A percentile compares a stretch with the other conserved stretches of the same genome.
Conservation (phyloP, 1,139 yeast genomes). For the Suhomyces maxii region DNA sequence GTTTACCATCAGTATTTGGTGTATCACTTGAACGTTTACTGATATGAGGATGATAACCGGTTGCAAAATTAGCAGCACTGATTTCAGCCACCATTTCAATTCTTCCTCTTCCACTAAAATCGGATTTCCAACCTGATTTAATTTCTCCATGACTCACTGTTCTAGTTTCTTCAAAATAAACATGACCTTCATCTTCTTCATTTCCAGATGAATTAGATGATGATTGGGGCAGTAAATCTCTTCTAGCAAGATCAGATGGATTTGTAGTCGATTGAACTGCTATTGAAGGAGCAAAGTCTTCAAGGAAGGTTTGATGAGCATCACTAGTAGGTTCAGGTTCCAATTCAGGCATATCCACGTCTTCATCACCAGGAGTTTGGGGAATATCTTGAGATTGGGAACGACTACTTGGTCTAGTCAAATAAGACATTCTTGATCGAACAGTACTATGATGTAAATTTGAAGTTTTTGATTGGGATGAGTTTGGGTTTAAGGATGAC, state of each 20-base stretch:
- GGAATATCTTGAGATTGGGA: constrained; percentile 4
- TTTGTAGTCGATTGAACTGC: constrained; percentile 25
- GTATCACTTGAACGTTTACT: constrained; percentile 30
- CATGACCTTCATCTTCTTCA: constrained; percentile 26
- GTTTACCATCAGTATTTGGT: constrained; percentile 22
- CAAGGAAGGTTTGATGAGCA: constrained; percentile 9
- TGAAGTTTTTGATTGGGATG: constrained; percentile 13
- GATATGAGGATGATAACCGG: constrained; percentile 48
- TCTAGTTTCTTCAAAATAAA: constrained; percentile 70
- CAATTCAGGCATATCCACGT: constrained; percentile 1
- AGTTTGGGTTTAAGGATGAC: constrained; percentile 12
- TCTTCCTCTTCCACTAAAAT: constrained; percentile 71
- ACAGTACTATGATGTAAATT: constrained; percentile 42
- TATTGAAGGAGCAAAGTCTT: constrained; percentile 9
- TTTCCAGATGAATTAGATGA: neutral
- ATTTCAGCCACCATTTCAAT: constrained; percentile 77
- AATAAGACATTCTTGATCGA: constrained; percentile 29
- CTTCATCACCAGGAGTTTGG: constrained; percentile 6
- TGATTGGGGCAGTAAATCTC: neutral
- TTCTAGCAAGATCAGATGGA: constrained; percentile 29
- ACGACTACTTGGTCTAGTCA: constrained; percentile 14
- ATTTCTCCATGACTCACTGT: constrained; percentile 77
- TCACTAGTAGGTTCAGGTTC: constrained; percentile 16
- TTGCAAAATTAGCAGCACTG: constrained; percentile 54
- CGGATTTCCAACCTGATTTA: constrained; percentile 93